A percentile compares a stretch with the other conserved stretches of the same genome.
Evolutionary conservation across 2,329 filamentous ascomycete species (phyloP).

Genomic region (Penicillium sclerotigenum): DNA sequence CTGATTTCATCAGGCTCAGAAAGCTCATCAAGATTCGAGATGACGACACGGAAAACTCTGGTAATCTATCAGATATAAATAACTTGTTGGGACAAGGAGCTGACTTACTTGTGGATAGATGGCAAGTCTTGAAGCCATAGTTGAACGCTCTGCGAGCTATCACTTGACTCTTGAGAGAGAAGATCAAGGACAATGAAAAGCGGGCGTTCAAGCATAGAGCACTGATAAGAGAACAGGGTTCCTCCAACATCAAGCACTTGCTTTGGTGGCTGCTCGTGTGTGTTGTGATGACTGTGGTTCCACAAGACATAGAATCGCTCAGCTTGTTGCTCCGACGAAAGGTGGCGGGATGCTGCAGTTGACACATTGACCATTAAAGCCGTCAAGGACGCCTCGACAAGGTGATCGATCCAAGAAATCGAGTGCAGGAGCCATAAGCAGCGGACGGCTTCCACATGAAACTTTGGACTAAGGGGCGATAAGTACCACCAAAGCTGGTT

Average conservation of each 20-base stretch:
- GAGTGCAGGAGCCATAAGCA: slow-evolving; percentile 83
- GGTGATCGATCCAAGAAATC: slow-evolving; percentile 63
- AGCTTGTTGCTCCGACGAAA: slow-evolving; percentile 35
- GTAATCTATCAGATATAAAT: slow-evolving; percentile 15
- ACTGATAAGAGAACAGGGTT: slow-evolving; percentile 34
- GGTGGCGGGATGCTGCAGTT: slow-evolving; percentile 23
- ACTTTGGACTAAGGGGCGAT: slow-evolving; percentile 79
- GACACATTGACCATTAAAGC: slow-evolving; percentile 60
- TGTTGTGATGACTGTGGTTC: slow-evolving; percentile 43
- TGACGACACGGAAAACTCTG: slow-evolving; percentile 39
- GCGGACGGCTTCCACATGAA: slow-evolving; percentile 87
- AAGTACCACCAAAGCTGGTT: slow-evolving; percentile 74
- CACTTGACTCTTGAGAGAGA: slow-evolving; percentile 67
- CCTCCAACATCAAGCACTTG: slow-evolving; percentile 30
- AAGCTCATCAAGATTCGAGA: slow-evolving; percentile 35
- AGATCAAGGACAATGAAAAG: slow-evolving; percentile 78
- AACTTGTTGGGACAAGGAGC: not conserved
- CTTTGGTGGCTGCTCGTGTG: slow-evolving; percentile 36
- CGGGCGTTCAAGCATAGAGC: slow-evolving; percentile 72
- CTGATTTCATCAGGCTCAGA: slow-evolving; percentile 24
- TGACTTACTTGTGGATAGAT: slow-evolving; percentile 50
- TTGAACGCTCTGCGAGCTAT: slow-evolving; percentile 72
- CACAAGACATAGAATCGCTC: slow-evolving; percentile 43
- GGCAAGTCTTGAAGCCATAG: slow-evolving; percentile 68
- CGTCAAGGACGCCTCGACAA: slow-evolving; percentile 76